Evolutionary conservation across 768 basidiomycete genomes (phyloP).

Genomic region (Amanita molliuscula): DNA sequence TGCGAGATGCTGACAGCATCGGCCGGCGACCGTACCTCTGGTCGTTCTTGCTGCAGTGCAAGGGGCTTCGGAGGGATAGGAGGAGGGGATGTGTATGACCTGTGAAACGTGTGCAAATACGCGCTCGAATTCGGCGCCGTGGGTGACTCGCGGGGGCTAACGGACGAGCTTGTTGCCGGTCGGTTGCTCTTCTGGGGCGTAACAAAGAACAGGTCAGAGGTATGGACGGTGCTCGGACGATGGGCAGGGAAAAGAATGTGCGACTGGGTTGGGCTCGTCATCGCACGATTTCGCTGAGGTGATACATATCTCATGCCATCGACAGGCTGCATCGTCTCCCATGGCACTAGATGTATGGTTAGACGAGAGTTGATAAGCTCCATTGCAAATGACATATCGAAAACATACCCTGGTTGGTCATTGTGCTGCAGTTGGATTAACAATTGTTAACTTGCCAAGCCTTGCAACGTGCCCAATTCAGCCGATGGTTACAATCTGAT

Average conservation of each 20-base stretch:
- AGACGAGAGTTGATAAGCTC: background rate
- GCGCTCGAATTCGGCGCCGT: background rate
- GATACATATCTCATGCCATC: background rate
- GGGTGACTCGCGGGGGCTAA: background rate
- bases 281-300: background rate
- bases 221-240: slow-evolving; percentile 21
- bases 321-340: background rate
- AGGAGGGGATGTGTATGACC: slow-evolving; percentile 18
- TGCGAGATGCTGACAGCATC: background rate
- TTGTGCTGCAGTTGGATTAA: background rate
- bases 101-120: slow-evolving; percentile 4
- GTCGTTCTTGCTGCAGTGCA: slow-evolving; percentile 1
- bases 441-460: too few species aligned
- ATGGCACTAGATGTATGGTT: slow-evolving; percentile 10
- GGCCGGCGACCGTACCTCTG: background rate
- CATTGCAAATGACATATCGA: background rate
- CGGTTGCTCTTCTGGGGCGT: slow-evolving; percentile 5
- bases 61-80: slow-evolving; percentile 31
- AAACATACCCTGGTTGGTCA: slow-evolving; percentile 3
- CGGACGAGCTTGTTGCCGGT: background rate
- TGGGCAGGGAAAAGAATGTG: slow-evolving; percentile 18
- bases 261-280: slow-evolving; percentile 10
- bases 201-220: slow-evolving; percentile 21
- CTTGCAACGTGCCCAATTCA: background rate
- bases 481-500: slow-evolving; percentile 12